Percentiles rank a stretch among this genome's conserved stretches.
Evolutionary conservation across 2,329 filamentous ascomycete genomes (phyloP).

Genomic region (Paecilomyces niveus): DNA sequence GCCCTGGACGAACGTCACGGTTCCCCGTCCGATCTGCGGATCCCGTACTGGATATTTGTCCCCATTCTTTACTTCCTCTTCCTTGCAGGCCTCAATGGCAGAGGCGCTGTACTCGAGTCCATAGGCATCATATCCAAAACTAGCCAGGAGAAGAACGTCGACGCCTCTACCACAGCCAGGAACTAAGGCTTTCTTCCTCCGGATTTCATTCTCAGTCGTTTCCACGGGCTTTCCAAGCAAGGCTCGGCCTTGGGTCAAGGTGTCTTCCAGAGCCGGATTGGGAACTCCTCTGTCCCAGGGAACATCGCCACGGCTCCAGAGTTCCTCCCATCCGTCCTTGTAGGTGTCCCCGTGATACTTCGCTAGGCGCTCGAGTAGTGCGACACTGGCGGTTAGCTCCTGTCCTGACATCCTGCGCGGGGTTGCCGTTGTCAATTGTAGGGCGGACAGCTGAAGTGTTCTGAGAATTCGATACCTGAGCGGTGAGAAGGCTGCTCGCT

Average conservation of each 20-base stretch:
- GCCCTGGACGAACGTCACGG: conserved; percentile 34
- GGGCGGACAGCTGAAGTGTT: neutral
- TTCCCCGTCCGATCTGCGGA: conserved; percentile 28
- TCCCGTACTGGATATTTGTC: conserved; percentile 30
- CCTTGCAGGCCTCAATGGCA: conserved; percentile 35
- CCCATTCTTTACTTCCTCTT: conserved; percentile 25
- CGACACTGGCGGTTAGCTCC: neutral
- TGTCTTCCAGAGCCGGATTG: conserved; percentile 53
- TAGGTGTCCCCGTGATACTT: conserved; percentile 35
- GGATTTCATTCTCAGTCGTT: conserved; percentile 12
- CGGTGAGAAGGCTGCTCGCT: neutral
- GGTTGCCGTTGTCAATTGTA: neutral
- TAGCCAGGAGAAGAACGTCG: conserved; percentile 68
- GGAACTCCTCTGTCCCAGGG: conserved; percentile 55
- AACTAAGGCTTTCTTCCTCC: conserved; percentile 57
- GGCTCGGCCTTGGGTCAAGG: conserved; percentile 34
- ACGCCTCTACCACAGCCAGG: conserved; percentile 78
- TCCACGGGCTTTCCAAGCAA: conserved; percentile 30
- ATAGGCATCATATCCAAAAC: conserved; percentile 68
- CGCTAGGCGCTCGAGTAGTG: conserved; percentile 33
- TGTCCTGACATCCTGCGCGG: neutral
- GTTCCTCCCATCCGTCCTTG: conserved; percentile 44
- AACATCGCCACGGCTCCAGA: conserved; percentile 48
- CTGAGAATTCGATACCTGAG: neutral
- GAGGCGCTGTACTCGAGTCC: conserved; percentile 62